Evolutionary conservation across 163 green algal genomes (phyloP).

Genomic region (Chlamydomonas reinhardtii): DNA sequence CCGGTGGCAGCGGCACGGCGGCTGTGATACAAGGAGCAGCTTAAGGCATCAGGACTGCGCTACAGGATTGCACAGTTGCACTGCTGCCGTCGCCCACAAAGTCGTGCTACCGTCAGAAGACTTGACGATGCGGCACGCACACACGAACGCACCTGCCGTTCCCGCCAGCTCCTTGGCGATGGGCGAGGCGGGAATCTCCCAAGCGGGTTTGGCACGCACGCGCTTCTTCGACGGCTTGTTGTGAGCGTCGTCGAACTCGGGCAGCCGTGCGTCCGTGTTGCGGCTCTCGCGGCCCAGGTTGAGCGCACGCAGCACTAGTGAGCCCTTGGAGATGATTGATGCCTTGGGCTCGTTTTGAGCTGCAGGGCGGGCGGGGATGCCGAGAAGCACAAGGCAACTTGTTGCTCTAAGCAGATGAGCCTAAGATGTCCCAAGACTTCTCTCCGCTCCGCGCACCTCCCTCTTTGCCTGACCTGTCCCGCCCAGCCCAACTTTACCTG

Average conservation of each 20-base stretch:
- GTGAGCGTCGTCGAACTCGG: slow-evolving; percentile 47
- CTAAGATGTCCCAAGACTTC: too few species aligned
- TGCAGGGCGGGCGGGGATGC: background rate
- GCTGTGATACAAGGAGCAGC: background rate
- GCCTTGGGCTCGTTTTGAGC: slow-evolving; percentile 39
- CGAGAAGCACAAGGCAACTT: too few species aligned
- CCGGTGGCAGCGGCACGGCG: background rate
- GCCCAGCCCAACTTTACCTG: background rate
- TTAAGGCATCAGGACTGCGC: background rate
- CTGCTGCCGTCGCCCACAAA: too few species aligned
- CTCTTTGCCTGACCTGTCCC: too few species aligned
- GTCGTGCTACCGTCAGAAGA: too few species aligned
- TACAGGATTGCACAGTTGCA: too few species aligned
- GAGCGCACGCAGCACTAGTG: slow-evolving; percentile 67
- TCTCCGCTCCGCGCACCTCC: too few species aligned
- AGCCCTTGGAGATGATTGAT: slow-evolving; percentile 59
- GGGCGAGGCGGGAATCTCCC: slow-evolving; percentile 53
- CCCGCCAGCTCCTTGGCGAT: slow-evolving; percentile 64
- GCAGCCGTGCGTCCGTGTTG: slow-evolving; percentile 47
- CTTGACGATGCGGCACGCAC: background rate
- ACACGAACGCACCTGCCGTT: background rate
- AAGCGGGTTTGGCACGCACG: slow-evolving; percentile 56
- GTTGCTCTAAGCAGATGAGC: too few species aligned
- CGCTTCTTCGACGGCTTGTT: slow-evolving; percentile 48
- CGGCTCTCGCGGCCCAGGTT: slow-evolving; percentile 69